Base-by-base conservation (phyloP, 148 eudicot species). In the Heliamphora exappendiculata region DNA sequence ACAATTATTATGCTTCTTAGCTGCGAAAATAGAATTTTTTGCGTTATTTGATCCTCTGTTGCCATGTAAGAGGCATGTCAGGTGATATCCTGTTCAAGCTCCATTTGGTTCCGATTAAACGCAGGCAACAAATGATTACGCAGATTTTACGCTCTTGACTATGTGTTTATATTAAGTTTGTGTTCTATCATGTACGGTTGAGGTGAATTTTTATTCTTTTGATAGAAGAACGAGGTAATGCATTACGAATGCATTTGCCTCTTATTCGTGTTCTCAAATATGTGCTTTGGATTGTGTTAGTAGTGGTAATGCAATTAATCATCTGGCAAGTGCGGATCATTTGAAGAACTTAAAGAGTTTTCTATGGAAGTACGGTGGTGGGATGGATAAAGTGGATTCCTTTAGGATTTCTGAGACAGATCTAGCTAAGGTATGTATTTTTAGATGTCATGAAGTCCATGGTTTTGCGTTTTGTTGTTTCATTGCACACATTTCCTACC, bases 301-400 rank as follows among this genome's bases (percentile, higher is more conserved):
- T 77, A 94, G 98, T 78, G 89, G 79, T 67, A 90, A 90, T 79
- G 96, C 85, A 7, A 92, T 94, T 67, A 70, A 73, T 78, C 98
- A 94, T 86, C 86, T 92, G 78, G 91, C 92, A 11, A 85, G 89
- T 53, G 87, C 39, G 71, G 94, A 90, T 60, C 98, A 94, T 77
- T 77, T 91, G 86, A 89, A 89, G 89, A 87, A 84, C 63, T 79
- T 92, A 79, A 92, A 92, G 90, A 87, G 85, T 75, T 94, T 94
- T 76, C 60, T 94, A 68, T 92, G 98, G 97, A 92, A 88, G 72
- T 85, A 89, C 66, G 92, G 98, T 72, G 92, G 93, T 70, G 89
- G 88, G 20, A 87, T 82, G 89, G 87, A 88, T 78, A 85, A 86
- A 45, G 73, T 88, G 71, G 94, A 92, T 80, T 81, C 85, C 59